These are phyloP conservation scores for Oligophagozyma castellii DNA, from an alignment of 1,139 yeast genomes.

Conservation along the genomic window DNA sequence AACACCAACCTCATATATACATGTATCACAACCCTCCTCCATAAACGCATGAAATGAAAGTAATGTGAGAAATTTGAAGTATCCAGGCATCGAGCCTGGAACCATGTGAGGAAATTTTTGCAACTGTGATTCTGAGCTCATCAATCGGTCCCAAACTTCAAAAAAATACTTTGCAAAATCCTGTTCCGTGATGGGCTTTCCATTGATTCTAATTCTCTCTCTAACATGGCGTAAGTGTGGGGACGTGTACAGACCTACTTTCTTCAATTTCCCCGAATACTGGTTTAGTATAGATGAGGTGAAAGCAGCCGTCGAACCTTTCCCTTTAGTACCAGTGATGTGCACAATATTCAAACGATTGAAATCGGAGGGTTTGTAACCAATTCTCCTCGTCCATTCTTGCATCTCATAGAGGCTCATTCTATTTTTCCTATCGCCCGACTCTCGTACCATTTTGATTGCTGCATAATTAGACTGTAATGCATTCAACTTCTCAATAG, in stretches of 20 bases:
- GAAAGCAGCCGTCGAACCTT: slow-evolving; percentile 96
- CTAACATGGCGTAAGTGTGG: slow-evolving; percentile 92
- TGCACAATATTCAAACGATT: slow-evolving; percentile 70
- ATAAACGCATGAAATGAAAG: slow-evolving; percentile 83
- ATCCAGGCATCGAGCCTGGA: slow-evolving; percentile 70
- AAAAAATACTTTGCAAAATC: slow-evolving; percentile 80
- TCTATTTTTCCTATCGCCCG: slow-evolving; percentile 57
- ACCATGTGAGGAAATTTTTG: slow-evolving; percentile 60
- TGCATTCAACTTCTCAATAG: slow-evolving; percentile 71
- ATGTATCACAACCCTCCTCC: slow-evolving; percentile 79
- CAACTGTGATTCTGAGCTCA: slow-evolving; percentile 42
- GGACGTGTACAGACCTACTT: slow-evolving; percentile 83
- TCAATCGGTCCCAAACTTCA: slow-evolving; percentile 80
- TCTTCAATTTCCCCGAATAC: slow-evolving; percentile 31
- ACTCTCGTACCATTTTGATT: slow-evolving; percentile 63
- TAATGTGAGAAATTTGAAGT: slow-evolving; percentile 80
- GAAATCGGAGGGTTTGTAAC: slow-evolving; percentile 59
- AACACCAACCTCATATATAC: slow-evolving; percentile 94
- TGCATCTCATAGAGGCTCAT: slow-evolving; percentile 74
- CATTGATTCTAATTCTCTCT: slow-evolving; percentile 82
- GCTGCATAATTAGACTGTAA: slow-evolving; percentile 87
- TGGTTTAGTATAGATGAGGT: slow-evolving; percentile 67
- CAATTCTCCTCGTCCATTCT: slow-evolving; percentile 83
- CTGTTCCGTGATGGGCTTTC: slow-evolving; percentile 68
- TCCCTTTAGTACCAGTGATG: slow-evolving; percentile 96